Evolutionary conservation across 257 asterid genomes (phyloP).

Genomic region (Nicotiana obtusifolia): DNA sequence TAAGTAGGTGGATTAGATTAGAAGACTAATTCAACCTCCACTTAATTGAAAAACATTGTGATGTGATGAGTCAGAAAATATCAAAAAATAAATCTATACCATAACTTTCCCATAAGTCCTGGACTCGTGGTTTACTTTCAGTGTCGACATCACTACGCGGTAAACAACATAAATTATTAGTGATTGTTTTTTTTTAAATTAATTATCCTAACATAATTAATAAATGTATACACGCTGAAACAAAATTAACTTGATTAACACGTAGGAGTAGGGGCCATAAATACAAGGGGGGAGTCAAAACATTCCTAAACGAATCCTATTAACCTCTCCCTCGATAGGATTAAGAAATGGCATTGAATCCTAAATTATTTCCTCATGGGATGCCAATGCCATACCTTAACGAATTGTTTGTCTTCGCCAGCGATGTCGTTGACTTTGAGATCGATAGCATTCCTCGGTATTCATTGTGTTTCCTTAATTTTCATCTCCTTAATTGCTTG

Average conservation of each 20-base stretch:
- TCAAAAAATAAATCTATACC: not conserved
- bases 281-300: too few relatives aligned
- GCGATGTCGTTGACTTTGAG: not conserved
- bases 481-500: too few relatives aligned
- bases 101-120: not conserved
- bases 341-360: not conserved
- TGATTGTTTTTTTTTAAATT: too few relatives aligned
- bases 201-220: too few relatives aligned
- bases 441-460: not conserved
- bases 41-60: not conserved
- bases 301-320: too few relatives aligned
- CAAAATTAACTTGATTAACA: too few relatives aligned
- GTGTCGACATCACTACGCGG: not conserved
- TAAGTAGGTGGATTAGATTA: not conserved
- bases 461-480: too few relatives aligned
- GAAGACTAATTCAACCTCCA: not conserved
- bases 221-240: too few relatives aligned
- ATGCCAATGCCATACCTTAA: not conserved
- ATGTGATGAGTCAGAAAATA: not conserved
- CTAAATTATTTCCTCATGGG: slow-evolving; percentile 5
- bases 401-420: not conserved
- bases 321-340: too few relatives aligned
- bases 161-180: too few relatives aligned
- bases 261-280: too few relatives aligned
- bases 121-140: too few relatives aligned